Base-by-base conservation (phyloP, 176 grass and related monocot species). In the Musa acuminata region DNA sequence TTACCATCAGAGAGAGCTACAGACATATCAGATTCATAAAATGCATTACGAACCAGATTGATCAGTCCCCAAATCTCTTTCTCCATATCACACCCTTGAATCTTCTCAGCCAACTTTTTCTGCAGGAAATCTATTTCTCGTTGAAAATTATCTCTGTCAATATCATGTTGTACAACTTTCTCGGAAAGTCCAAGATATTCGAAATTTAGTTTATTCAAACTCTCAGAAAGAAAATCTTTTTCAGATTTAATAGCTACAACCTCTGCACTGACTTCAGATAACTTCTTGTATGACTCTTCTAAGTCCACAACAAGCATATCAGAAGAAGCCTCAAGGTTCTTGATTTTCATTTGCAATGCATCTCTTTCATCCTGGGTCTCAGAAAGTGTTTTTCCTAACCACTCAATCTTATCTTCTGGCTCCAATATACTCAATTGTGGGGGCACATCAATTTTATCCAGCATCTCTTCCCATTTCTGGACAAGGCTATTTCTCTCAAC, bases 241-340 rank as follows among this genome's bases (percentile, higher is more conserved):
- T 98, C 90, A 21, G 86, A 82, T 78, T 84, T 98, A 76, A 98
- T 76, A 85, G 83, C 86, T 57, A 79, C 74, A 79, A 91, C 71
- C 82, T 94, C 90, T 81, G 95, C 86, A 72, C 81, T 93, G 49
- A 93, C 84, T 83, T 98, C 88, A 48, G 90, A 98, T 79, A 98
- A 93, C 53, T 87, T 91, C 79, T 98, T 87, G 78, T 87, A 88
- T 0, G 95, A 98, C 25, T 90, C 88, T 83, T 98, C 90, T 60
- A 98, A 82, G 73, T 93, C 90, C 78, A 87, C 74, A 64, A 87
- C 89, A 67, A 98, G 80, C 90, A 98, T 93, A 79, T 91, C 90
- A 50, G 95, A 93, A 17, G 95, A 98, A 65, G 88, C 95, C 81
- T 98, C 95, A 73, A 98, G 95, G 70, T 88, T 83, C 75, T 98